Evolutionary conservation across 768 basidiomycete species (phyloP).

Genomic region (Russula virescens): DNA sequence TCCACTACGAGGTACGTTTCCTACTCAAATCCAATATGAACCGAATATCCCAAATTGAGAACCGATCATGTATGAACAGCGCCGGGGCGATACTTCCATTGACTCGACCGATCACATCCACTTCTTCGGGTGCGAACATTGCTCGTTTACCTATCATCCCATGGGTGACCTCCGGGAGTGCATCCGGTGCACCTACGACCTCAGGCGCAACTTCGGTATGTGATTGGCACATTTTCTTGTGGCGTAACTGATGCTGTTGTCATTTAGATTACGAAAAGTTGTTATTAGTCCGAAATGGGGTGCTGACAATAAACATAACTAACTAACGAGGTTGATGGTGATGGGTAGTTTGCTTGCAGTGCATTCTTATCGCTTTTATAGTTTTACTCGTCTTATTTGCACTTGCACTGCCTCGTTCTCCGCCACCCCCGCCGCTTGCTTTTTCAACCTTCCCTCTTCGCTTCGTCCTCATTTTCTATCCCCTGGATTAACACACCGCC

Average conservation of each 20-base stretch:
- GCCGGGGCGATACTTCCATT: conserved; percentile 88
- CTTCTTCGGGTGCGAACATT: conserved; percentile 82
- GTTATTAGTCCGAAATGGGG: conserved; percentile 45
- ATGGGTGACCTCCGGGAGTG: conserved; percentile 34
- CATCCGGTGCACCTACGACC: conserved; percentile 47
- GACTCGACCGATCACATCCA: conserved; percentile 81
- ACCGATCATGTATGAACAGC: conserved; percentile 33
- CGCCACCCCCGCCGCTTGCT: too few species aligned
- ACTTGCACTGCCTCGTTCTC: too few species aligned
- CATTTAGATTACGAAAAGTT: conserved; percentile 48
- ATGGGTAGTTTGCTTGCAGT: too few species aligned
- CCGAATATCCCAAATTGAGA: too few species aligned
- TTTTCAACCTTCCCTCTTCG: too few species aligned
- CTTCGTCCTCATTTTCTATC: too few species aligned
- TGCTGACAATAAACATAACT: too few species aligned
- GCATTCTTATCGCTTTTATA: too few species aligned
- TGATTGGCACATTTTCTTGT: neutral
- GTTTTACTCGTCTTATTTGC: too few species aligned
- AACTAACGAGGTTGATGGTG: too few species aligned
- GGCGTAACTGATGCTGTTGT: neutral
- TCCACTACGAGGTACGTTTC: conserved; percentile 69
- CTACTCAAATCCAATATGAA: too few species aligned
- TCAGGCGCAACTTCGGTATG: conserved; percentile 52
- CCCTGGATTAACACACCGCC: too few species aligned
- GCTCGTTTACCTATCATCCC: conserved; percentile 59